Evolutionary conservation across 495 filamentous ascomycete species (phyloP), one percentile per base, ranked within the genome.

Genomic region (Trichodelitschia bisporula): DNA sequence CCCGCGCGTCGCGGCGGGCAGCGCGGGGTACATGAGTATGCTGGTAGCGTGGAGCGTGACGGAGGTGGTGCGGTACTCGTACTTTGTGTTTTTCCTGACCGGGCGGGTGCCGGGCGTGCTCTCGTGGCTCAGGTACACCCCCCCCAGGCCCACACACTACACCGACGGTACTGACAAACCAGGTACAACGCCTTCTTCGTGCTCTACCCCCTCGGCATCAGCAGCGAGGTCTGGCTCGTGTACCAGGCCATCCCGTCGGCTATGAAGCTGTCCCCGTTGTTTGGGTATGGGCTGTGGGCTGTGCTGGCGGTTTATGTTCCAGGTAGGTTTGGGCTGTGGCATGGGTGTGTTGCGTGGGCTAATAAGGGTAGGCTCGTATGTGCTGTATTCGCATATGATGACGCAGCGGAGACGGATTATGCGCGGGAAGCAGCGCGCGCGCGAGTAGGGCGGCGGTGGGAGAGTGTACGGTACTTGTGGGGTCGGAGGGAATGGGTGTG

Each of bases 331-430:
- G n/a, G n/a, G n/a, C n/a, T n/a, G n/a, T n/a, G n/a, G n/a, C n/a
- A n/a, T n/a, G n/a, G n/a, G n/a, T n/a, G n/a, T n/a, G n/a, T n/a
- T n/a, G n/a, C n/a, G n/a, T n/a, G n/a, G n/a, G n/a, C n/a, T n/a
- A n/a, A n/a, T n/a, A n/a, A n/a, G n/a, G n/a, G 6, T 41, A 86
- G 83, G 82, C 14, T 72, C 76, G 15, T 84, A 82, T 40, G 64
- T 89, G 31, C 59, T 95, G 33, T 95, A 80, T 45, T 76, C 75
- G 15, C 75, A 95, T 52, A 95, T 97, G 86, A 75, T 95, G 51
- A 54, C 58, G 27, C 89, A 95, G 61, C 58, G 84, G 37, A 58
- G 68, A 30, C 89, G 75, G 65, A 62, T 72, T 36, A 61, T 73
- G 55, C 21, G 21, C 21, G 21, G 6, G 6, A 24, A 24, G n/a